Evolutionary conservation across 257 asterid species (phyloP), one percentile per base, ranked within the genome.

Genomic region (Euphrasia confusa): DNA sequence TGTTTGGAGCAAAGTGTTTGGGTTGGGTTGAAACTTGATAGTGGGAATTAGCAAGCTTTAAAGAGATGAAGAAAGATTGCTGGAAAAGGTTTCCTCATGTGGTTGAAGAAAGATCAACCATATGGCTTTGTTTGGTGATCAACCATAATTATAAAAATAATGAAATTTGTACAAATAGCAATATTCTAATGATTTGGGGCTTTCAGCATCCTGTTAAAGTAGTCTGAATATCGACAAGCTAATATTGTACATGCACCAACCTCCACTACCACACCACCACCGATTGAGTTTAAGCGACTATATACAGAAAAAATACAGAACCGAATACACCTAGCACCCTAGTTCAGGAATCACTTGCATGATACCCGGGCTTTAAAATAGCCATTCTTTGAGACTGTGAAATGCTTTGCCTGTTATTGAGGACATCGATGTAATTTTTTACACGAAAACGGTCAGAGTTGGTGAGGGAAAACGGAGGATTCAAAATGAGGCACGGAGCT

Each of bases 401-500:
- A 63, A 84, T 63, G 74, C 68, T 79, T 66, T 83, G 86, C 83
- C 96, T 79, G 77, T 81, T 81, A 56, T 69, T 86, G 65, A 89
- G 81, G 70, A 73, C 73, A 61, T 78, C 83, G 28, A 89, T 78
- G 83, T 93, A 93, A 66, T 61, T 84, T 74, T 64, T 82, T 62
- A 89, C 79, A 59, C 97, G 87, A 71, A 73, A 79, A 21, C 88
- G 80, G 55, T 82, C 99, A 2, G 97, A 75, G 75, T 76, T 83
- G 21, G 92, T 81, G 24, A 93, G 87, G 33, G 89, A 83, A 65
- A 93, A 89, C 0, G 95, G 96, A 59, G 99, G 99, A 63, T 83
- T 93, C 77, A 89, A 70, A 58, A 79, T 79, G 40, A 89, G 91
- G 35, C 80, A 75, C 0, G 95, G 85, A 11, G 97, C 94, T 77